These are phyloP conservation scores for Graphilbum sp. DNA, from an alignment of 2,329 filamentous ascomycete genomes.

Conservation along the genomic window DNA sequence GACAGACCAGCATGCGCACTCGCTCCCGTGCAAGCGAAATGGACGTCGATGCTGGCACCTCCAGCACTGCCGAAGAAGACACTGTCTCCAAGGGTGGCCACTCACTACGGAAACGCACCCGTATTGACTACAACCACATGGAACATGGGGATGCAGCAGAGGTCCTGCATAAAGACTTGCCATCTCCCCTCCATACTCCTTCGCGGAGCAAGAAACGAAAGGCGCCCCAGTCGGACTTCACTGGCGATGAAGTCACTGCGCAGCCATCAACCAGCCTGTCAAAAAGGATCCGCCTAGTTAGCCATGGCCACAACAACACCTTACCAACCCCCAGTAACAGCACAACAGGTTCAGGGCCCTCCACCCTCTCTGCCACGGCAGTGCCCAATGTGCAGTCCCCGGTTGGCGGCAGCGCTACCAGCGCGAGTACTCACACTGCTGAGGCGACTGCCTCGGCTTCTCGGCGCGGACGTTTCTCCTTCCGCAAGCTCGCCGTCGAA, in stretches of 20 bases:
- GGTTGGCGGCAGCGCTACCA: neutral
- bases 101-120: constrained; percentile 37
- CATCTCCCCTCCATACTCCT: constrained; percentile 9
- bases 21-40: constrained; percentile 26
- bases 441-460: too few relatives aligned
- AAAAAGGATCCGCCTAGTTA: constrained; percentile 20
- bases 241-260: constrained; percentile 18
- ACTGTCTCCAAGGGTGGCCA: constrained; percentile 40
- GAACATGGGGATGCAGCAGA: constrained; percentile 26
- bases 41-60: constrained; percentile 13
- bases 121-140: constrained; percentile 40
- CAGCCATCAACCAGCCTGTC: constrained; percentile 11
- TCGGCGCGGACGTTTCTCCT: too few relatives aligned
- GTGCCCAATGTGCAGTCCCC: too few relatives aligned
- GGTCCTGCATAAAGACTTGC: constrained; percentile 6
- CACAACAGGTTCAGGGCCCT: too few relatives aligned
- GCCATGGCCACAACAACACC: constrained; percentile 1
- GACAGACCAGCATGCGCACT: constrained; percentile 18
- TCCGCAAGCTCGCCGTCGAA: neutral
- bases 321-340: neutral
- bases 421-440: neutral
- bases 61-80: constrained; percentile 19
- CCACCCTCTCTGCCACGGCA: too few relatives aligned
- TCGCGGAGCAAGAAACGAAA: constrained; percentile 17
- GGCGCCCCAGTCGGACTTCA: constrained; percentile 7